phyloP scores from a whole-genome alignment of 2,329 filamentous ascomycete species.

The Cercospora sp. region DNA sequence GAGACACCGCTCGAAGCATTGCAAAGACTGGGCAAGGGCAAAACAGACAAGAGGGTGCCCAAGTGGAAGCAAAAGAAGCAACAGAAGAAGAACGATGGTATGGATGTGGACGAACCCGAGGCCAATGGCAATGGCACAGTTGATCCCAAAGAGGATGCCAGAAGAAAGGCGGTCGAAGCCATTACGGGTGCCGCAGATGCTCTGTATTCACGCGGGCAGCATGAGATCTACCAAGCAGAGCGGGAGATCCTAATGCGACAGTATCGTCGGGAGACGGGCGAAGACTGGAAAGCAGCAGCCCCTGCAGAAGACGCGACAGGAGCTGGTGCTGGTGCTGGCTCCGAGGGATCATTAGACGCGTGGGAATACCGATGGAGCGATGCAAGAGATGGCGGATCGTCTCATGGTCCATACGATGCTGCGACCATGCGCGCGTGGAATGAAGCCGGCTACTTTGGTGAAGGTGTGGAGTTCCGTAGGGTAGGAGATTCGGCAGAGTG shows the following conservation, averaged over 20 bases:
- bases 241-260: conserved; percentile 80
- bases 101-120: conserved; percentile 64
- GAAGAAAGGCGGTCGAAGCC: conserved; percentile 72
- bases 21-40: conserved; percentile 62
- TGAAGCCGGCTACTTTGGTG: conserved; percentile 87
- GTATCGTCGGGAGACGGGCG: conserved; percentile 81
- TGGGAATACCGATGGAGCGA: conserved; percentile 97
- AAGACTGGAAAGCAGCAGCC: conserved; percentile 67
- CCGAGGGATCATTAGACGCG: background rate
- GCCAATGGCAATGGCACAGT: conserved; percentile 42
- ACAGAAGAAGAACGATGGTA: conserved; percentile 53
- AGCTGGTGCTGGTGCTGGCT: background rate
- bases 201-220: conserved; percentile 76
- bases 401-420: conserved; percentile 84
- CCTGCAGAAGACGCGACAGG: conserved; percentile 21
- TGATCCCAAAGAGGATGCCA: conserved; percentile 66
- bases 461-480: conserved; percentile 67
- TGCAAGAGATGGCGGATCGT: conserved; percentile 72
- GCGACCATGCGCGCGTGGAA: conserved; percentile 88
- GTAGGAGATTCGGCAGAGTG: conserved; percentile 45
- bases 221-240: conserved; percentile 89
- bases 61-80: conserved; percentile 63
- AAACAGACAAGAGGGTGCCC: conserved; percentile 59
- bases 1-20: conserved; percentile 89
- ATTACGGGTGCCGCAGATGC: conserved; percentile 91